Conservation (phyloP, 805 yeast genomes). For the Saccharomycopsis schoenii region DNA sequence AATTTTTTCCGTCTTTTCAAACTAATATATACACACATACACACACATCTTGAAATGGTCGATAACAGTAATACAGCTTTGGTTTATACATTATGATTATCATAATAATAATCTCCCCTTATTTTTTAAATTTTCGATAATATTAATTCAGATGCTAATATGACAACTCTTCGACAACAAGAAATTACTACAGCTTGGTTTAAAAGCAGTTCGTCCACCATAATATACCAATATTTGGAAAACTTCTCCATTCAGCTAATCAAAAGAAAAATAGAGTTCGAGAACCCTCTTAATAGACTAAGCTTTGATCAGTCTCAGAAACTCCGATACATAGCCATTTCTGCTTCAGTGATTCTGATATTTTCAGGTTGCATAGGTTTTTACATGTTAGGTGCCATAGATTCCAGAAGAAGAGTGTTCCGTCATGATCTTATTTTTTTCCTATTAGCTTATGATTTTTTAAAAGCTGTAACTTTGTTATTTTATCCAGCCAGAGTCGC, state of each 20-base stretch:
- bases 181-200: not conserved
- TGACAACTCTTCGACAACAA: not conserved
- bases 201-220: too few species aligned
- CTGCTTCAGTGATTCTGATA: conserved; percentile 41
- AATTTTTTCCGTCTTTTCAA: too few species aligned
- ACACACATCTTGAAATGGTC: too few species aligned
- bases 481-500: conserved; percentile 58
- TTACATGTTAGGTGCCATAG: conserved; percentile 52
- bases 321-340: conserved; percentile 29
- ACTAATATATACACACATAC: too few species aligned
- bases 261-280: not conserved
- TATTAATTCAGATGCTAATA: not conserved
- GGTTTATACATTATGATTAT: too few species aligned
- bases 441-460: conserved; percentile 60
- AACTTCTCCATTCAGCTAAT: not conserved
- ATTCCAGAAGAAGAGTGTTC: conserved; percentile 51
- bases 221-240: not conserved
- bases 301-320: conserved; percentile 7
- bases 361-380: conserved; percentile 48
- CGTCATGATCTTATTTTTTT: conserved; percentile 63
- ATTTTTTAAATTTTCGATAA: too few species aligned
- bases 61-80: too few species aligned
- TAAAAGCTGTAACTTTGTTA: conserved; percentile 60
- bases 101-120: not conserved
- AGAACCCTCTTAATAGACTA: conserved; percentile 11